These are phyloP conservation scores for Plantago rigida DNA, from an alignment of 305 asterid genomes.

Conservation along the genomic window DNA sequence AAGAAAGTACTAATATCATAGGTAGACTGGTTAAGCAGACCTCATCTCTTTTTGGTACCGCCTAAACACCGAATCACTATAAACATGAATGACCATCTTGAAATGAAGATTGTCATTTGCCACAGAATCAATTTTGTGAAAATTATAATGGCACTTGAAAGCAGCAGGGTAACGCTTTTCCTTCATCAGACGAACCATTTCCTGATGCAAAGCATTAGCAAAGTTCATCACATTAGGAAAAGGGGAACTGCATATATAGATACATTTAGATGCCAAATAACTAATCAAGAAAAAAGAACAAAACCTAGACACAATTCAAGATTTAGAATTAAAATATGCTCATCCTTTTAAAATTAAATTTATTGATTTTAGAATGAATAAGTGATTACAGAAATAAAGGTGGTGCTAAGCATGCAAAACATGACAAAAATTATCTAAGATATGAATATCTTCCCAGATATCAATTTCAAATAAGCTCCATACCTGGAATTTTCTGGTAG, in stretches of 20 bases:
- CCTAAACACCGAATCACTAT: conserved; percentile 81
- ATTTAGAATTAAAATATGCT: too few relatives aligned
- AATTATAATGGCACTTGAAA: conserved; percentile 79
- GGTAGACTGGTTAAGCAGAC: conserved; percentile 32
- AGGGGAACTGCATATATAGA: conserved; percentile 6
- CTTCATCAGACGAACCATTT: conserved; percentile 74
- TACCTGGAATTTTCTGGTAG: conserved; percentile 80
- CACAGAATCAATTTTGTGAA: conserved; percentile 49
- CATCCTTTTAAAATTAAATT: too few relatives aligned
- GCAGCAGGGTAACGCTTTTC: conserved; percentile 73
- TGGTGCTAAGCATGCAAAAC: too few relatives aligned
- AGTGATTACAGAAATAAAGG: too few relatives aligned
- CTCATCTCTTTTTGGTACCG: conserved; percentile 97
- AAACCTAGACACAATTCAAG: too few relatives aligned
- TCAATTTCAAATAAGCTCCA: conserved; percentile 14
- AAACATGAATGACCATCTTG: conserved; percentile 95
- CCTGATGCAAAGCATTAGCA: conserved; percentile 44
- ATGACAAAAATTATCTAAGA: too few relatives aligned
- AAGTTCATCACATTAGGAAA: conserved; percentile 16
- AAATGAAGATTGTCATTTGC: conserved; percentile 67
- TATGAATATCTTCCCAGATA: too few relatives aligned
- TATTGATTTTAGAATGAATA: too few relatives aligned
- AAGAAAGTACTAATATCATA: conserved; percentile 4
- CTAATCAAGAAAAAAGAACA: too few relatives aligned
- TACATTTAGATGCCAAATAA: too few relatives aligned